Evolutionary conservation across 805 yeast species (phyloP).

Genomic region (Teunomyces aglyptinius): DNA sequence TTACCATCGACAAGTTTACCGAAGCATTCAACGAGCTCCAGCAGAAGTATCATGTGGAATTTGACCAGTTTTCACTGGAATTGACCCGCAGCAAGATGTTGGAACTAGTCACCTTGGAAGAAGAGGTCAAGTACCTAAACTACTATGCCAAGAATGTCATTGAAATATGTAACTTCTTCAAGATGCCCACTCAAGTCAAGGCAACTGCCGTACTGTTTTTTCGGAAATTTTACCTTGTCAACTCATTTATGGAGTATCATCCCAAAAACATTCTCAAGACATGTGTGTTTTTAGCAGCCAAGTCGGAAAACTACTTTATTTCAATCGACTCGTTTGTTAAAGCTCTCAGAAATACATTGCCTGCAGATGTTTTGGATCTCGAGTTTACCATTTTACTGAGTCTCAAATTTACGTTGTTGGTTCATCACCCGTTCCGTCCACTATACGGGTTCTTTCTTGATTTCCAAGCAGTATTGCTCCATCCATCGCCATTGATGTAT

Average conservation of each 20-base stretch:
- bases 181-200: constrained; percentile 83
- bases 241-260: constrained; percentile 83
- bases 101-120: constrained; percentile 57
- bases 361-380: constrained; percentile 65
- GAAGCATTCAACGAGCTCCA: constrained; percentile 17
- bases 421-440: constrained; percentile 87
- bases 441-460: constrained; percentile 95
- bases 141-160: constrained; percentile 73
- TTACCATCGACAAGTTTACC: constrained; percentile 33
- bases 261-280: constrained; percentile 74
- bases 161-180: constrained; percentile 67
- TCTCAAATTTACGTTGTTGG: constrained; percentile 73
- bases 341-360: constrained; percentile 64
- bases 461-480: constrained; percentile 57
- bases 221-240: constrained; percentile 72
- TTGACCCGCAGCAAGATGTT: constrained; percentile 31
- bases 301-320: constrained; percentile 87
- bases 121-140: constrained; percentile 65
- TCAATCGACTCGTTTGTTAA: constrained; percentile 77
- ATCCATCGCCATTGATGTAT: constrained; percentile 43
- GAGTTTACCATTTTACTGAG: constrained; percentile 78
- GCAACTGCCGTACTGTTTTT: constrained; percentile 86
- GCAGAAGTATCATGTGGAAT: constrained; percentile 25
- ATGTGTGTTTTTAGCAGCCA: constrained; percentile 86
- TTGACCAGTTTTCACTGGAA: constrained; percentile 26